Evolutionary conservation across 768 basidiomycete genomes (phyloP).

Genomic region (Boletus vermiculosoides): DNA sequence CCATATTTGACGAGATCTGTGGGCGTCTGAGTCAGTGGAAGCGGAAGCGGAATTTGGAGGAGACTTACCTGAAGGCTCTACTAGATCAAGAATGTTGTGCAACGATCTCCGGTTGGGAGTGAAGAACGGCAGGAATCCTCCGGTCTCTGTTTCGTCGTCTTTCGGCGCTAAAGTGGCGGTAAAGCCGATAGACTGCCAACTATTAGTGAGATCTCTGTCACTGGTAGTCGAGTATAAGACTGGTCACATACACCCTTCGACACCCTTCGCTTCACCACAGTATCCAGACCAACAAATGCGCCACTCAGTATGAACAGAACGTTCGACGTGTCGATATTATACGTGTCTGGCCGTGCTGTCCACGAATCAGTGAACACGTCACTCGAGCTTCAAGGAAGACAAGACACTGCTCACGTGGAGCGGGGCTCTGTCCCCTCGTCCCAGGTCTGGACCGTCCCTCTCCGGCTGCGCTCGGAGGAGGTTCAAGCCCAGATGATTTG

Average conservation of each 20-base stretch:
- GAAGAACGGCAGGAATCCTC: slow-evolving; percentile 64
- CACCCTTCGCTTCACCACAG: slow-evolving; percentile 72
- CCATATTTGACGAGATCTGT: slow-evolving; percentile 85
- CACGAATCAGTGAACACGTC: neutral
- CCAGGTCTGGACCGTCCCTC: slow-evolving; percentile 51
- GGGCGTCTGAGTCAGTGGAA: slow-evolving; percentile 1
- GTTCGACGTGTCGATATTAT: slow-evolving; percentile 83
- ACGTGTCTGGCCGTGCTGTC: slow-evolving; percentile 62
- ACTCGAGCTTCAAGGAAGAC: neutral
- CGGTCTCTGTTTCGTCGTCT: slow-evolving; percentile 36
- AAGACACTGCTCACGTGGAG: slow-evolving; percentile 20
- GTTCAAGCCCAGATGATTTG: slow-evolving; percentile 54
- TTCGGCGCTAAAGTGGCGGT: slow-evolving; percentile 49
- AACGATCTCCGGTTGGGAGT: slow-evolving; percentile 64
- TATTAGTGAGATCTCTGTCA: neutral
- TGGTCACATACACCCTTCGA: slow-evolving; percentile 72
- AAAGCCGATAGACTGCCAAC: slow-evolving; percentile 85
- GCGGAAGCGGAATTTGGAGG: neutral
- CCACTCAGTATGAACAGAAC: slow-evolving; percentile 94
- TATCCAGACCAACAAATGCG: slow-evolving; percentile 91
- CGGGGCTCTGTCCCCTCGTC: slow-evolving; percentile 44
- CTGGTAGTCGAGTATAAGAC: neutral
- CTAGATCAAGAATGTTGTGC: slow-evolving; percentile 59
- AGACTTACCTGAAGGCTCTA: slow-evolving; percentile 64
- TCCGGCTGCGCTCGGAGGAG: slow-evolving; percentile 41